Conservation (phyloP, 2,329 filamentous ascomycete species). For the Ascomycota sp. region DNA sequence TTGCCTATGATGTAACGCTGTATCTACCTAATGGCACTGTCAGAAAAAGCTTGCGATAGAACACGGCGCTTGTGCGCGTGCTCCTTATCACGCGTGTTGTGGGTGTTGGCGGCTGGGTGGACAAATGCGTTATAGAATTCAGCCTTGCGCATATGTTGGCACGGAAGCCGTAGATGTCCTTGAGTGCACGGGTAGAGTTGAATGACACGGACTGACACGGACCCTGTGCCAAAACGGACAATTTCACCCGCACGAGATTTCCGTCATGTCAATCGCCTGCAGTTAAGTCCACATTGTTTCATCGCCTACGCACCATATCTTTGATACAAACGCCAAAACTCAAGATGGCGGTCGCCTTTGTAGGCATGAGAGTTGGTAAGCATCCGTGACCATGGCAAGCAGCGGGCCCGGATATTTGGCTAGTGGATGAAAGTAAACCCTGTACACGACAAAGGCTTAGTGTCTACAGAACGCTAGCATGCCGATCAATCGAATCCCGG, state of each 20-base stretch:
- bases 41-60: constrained; percentile 51
- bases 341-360: constrained; percentile 53
- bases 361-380: constrained; percentile 48
- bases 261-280: too few species aligned
- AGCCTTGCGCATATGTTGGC: constrained; percentile 45
- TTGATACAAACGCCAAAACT: constrained; percentile 50
- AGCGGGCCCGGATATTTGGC: constrained; percentile 45
- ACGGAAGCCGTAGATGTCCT: constrained; percentile 44
- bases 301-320: constrained; percentile 56
- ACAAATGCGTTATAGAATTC: constrained; percentile 57
- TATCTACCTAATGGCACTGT: constrained; percentile 44
- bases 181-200: constrained; percentile 49
- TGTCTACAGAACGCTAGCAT: constrained; percentile 9
- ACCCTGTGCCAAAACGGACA: constrained; percentile 66
- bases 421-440: constrained; percentile 42
- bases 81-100: constrained; percentile 49
- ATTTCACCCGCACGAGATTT: constrained; percentile 34
- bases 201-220: constrained; percentile 57
- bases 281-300: too few species aligned
- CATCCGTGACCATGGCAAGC: constrained; percentile 41
- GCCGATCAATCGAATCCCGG: too few species aligned
- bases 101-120: constrained; percentile 50
- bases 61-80: constrained; percentile 54
- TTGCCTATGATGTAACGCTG: constrained; percentile 46
- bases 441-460: constrained; percentile 27